Evolutionary conservation across 176 grass and related monocot genomes (phyloP).

Genomic region (Carex myosuroides): DNA sequence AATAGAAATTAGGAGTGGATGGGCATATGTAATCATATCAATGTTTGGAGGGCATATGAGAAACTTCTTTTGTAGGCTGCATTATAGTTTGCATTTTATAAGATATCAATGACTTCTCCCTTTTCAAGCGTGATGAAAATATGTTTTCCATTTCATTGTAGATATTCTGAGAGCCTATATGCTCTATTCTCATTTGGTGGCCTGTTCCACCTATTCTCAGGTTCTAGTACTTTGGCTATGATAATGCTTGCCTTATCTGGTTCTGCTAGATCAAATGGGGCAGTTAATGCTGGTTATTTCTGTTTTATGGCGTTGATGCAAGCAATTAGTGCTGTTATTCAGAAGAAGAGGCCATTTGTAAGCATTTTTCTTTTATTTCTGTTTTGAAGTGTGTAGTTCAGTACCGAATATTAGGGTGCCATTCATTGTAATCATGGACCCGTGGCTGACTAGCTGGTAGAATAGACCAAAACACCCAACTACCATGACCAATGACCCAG

Average conservation of each 20-base stretch:
- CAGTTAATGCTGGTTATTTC: conserved; percentile 96
- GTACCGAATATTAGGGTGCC: neutral
- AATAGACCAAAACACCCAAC: neutral
- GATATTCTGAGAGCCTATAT: conserved; percentile 87
- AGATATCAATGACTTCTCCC: neutral
- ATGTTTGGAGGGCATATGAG: neutral
- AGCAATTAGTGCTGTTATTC: conserved; percentile 50
- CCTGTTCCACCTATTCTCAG: conserved; percentile 78
- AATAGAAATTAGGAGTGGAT: neutral
- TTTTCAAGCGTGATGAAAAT: conserved; percentile 7
- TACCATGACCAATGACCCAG: neutral
- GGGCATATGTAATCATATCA: neutral
- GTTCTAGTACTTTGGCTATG: conserved; percentile 57
- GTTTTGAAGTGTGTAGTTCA: neutral
- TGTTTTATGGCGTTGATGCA: conserved; percentile 74
- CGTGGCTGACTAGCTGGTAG: neutral
- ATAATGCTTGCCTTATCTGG: conserved; percentile 88
- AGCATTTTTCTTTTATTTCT: conserved; percentile 16
- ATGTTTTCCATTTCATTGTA: conserved; percentile 32
- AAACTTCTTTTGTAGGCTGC: neutral
- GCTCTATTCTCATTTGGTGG: conserved; percentile 72
- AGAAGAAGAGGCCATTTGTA: conserved; percentile 65
- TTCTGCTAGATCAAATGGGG: conserved; percentile 94
- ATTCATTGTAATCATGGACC: neutral
- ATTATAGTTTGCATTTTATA: neutral